Evolutionary conservation across 2,329 filamentous ascomycete genomes (phyloP), one percentile per base, ranked within the genome.

Genomic region (Leptographium procerum): DNA sequence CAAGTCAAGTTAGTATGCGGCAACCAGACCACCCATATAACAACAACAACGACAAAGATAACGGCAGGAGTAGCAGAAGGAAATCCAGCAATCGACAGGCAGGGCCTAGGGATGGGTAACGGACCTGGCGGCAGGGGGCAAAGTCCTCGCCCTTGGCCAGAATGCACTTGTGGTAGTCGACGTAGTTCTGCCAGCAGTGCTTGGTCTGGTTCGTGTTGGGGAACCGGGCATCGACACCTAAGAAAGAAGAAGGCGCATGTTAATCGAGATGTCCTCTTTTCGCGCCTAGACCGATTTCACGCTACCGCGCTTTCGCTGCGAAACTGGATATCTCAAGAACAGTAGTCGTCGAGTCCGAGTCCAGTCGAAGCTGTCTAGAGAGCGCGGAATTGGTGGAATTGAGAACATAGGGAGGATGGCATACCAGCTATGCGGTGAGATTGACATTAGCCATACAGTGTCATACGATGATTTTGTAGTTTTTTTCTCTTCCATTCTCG

Each of bases 171-270:
- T 99, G 89, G 84, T 99, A 97, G 78, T 99, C 94, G 80, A 99
- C 94, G 79, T 99, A 99, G 85, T 99, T 99, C 77, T 99, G 95
- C 94, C 94, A 99, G 89, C 94, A 99, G 85, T 99, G 91, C 88
- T 96, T 96, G 78, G 91, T 88, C 81, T 94, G 89, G 82, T 99
- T 99, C 82, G 85, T 80, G 83, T 99, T 96, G 72, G 94, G 94
- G 81, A 97, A 99, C 75, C 94, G 92, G 77, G 94, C 94, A 75
- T 99, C 94, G 81, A 95, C 95, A 82, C 94, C 94, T 96, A 34
- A 19, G 69, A n/a, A 58, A 50, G 26, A 11, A 50, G 4, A 16
- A 29, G 50, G 28, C n/a, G 10, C 6, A n/a, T 34, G 55, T 43
- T 16, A 40, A 28, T 57, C 45, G 22, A 8, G 16, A n/a, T 19